Evolutionary conservation across 23 red algal genomes (phyloP), one percentile per base, ranked within the genome.

Genomic region (Gracilaria gracilis): DNA sequence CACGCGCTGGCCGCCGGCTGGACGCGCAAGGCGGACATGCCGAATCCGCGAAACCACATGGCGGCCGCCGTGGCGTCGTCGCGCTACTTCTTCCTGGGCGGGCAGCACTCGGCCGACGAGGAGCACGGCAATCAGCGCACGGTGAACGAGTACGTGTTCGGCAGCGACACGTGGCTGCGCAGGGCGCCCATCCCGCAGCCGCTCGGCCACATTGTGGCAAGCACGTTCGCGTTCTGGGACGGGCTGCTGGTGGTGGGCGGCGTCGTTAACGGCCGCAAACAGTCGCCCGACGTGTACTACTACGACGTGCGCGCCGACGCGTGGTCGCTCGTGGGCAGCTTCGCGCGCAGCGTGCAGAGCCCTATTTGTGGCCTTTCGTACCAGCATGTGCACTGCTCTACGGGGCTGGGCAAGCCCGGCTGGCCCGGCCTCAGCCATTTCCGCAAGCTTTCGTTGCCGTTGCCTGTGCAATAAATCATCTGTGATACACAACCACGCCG

Each of bases 1-100:
- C 2, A 65, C 27, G 20, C 33, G 12, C 11, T 48, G 37, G 27
- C 15, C 24, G 11, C 33, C 20, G 58, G 55, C 59, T 85, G 81
- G 81, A 34, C 28, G 15, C 61, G 57, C 0, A 64, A 50, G 57
- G 54, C 81, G 9, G 36, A 85, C 59, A 85, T 85, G 81, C 81
- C 81, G 33, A 85, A 85, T 28, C 81, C 81, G 34, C 29, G 81
- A 13, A 85, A 85, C 65, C 81, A 85, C 58, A 85, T 85, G 81
- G 81, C 81, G 15, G 81, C 55, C 36, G 81, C 65, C 14, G 32
- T 61, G 9, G 81, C 59, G 8, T 24, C 59, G 2, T 65, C 57
- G 59, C 51, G 81, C 20, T 69, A 85, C 59, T 71, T 85, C 27
- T 85, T 85, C 19, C 25, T 85, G 29, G 81, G 81, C 65, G 81